A percentile compares a stretch with the other conserved stretches of the same genome.
These are phyloP conservation scores for Flagelloscypha sp. DNA, from an alignment of 768 basidiomycete species.

Conservation along the genomic window DNA sequence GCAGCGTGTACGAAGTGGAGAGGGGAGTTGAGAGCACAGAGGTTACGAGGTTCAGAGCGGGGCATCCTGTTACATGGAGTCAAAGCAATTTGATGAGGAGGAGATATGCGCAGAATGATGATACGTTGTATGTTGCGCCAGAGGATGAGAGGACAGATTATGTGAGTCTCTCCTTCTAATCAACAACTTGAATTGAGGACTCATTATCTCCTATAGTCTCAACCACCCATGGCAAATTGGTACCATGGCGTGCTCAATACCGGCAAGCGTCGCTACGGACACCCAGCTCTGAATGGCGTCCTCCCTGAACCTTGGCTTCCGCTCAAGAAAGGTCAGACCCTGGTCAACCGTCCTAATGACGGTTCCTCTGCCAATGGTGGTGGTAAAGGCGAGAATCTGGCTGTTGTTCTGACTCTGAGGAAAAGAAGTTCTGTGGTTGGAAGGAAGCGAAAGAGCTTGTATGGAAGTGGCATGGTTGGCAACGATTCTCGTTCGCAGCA, in stretches of 20 bases:
- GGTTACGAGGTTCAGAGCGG: constrained; percentile 62
- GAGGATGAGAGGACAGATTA: constrained; percentile 91
- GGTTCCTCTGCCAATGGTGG: constrained; percentile 25
- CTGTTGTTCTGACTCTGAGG: constrained; percentile 76
- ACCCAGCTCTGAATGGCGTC: constrained; percentile 89
- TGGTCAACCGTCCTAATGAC: constrained; percentile 58
- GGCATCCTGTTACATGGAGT: constrained; percentile 82
- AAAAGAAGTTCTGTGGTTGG: constrained; percentile 56
- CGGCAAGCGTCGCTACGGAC: constrained; percentile 90
- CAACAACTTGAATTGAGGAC: constrained; percentile 2
- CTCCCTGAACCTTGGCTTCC: constrained; percentile 95
- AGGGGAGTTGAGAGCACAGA: constrained; percentile 82
- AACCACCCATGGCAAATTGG: constrained; percentile 96
- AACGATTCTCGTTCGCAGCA: too few species aligned
- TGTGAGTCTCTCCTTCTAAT: constrained; percentile 29
- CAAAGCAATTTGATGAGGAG: constrained; percentile 85
- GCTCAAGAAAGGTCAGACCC: constrained; percentile 69
- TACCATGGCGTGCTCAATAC: constrained; percentile 91
- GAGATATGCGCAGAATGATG: constrained; percentile 89
- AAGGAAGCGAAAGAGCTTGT: too few species aligned
- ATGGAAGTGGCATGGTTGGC: too few species aligned
- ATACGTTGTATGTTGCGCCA: constrained; percentile 90
- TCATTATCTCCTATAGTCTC: constrained; percentile 47
- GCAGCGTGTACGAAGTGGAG: constrained; percentile 83
- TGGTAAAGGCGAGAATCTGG: constrained; percentile 40